Conservation (phyloP, 495 filamentous ascomycete species). For the Podospora pseudocomata region DNA sequence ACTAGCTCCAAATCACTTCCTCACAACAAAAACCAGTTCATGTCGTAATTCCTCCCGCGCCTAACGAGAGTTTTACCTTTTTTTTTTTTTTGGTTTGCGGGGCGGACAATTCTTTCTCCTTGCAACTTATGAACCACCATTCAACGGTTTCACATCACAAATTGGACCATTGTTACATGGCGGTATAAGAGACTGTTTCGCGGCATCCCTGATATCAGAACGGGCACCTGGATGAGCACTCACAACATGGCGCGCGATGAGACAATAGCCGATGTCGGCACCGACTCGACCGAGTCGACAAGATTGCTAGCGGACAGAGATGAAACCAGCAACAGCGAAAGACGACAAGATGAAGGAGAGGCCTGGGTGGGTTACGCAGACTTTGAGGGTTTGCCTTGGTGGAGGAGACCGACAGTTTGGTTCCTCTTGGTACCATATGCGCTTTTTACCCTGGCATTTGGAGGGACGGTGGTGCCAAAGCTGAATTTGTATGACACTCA, state of each 20-base stretch:
- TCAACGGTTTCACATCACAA: neutral
- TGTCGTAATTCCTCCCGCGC: neutral
- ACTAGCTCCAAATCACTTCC: neutral
- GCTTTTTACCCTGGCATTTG: constrained; percentile 76
- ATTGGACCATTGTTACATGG: neutral
- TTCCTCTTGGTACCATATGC: constrained; percentile 80
- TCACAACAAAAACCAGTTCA: neutral
- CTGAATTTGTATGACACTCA: constrained; percentile 56
- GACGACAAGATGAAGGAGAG: constrained; percentile 19
- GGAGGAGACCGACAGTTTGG: constrained; percentile 70
- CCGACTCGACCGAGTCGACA: constrained; percentile 39
- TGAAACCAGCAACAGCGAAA: constrained; percentile 1
- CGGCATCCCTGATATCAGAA: neutral
- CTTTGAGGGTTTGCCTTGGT: constrained; percentile 64
- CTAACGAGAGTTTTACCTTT: neutral
- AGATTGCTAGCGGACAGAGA: constrained; percentile 34
- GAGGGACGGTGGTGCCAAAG: constrained; percentile 73
- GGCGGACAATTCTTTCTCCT: too few relatives aligned
- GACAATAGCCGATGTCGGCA: neutral
- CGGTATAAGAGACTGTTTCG: neutral
- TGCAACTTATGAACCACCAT: neutral
- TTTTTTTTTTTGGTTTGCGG: neutral
- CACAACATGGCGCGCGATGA: constrained; percentile 1
- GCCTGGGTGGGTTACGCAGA: constrained; percentile 50
- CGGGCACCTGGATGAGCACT: neutral